These are phyloP conservation scores for Kluyveromyces starmeri DNA, from an alignment of 805 yeast genomes.

Conservation along the genomic window DNA sequence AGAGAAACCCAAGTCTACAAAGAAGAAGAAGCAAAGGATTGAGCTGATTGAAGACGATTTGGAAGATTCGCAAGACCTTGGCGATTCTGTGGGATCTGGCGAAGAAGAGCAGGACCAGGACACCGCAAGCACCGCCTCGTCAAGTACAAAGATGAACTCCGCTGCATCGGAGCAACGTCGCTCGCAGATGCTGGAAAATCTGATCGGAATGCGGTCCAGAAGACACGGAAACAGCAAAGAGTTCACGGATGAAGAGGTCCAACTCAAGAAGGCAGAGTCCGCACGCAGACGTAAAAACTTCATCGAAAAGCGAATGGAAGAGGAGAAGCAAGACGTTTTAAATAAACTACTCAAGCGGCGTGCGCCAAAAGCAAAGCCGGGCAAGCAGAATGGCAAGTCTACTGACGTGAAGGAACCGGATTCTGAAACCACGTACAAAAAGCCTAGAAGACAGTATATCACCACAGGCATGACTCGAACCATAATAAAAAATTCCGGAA, in stretches of 20 bases:
- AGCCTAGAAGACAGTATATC: constrained; percentile 26
- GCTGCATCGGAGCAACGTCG: too few relatives aligned
- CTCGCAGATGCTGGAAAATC: constrained; percentile 4
- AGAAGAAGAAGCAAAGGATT: constrained; percentile 1
- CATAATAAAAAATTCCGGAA: constrained; percentile 9
- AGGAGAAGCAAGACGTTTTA: constrained; percentile 86
- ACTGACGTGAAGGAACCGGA: constrained; percentile 2
- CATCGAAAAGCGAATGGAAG: constrained; percentile 74
- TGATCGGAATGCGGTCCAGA: constrained; percentile 2
- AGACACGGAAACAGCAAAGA: constrained; percentile 38
- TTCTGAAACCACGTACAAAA: constrained; percentile 13
- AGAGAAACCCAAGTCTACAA: constrained; percentile 5
- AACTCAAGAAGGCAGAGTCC: constrained; percentile 72
- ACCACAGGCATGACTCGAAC: constrained; percentile 21
- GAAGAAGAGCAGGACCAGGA: too few relatives aligned
- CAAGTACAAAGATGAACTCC: too few relatives aligned
- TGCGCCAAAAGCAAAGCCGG: constrained; percentile 57
- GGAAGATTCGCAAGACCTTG: constrained; percentile 4
- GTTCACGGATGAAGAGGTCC: constrained; percentile 77
- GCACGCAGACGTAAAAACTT: constrained; percentile 84
- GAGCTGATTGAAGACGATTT: constrained; percentile 4
- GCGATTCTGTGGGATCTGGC: too few relatives aligned
- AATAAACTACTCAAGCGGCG: constrained; percentile 78
- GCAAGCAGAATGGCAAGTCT: constrained; percentile 27
- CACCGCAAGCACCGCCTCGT: too few relatives aligned